These are phyloP conservation scores for Pulveroboletus frians DNA, from an alignment of 768 basidiomycete genomes.

Conservation along the genomic window DNA sequence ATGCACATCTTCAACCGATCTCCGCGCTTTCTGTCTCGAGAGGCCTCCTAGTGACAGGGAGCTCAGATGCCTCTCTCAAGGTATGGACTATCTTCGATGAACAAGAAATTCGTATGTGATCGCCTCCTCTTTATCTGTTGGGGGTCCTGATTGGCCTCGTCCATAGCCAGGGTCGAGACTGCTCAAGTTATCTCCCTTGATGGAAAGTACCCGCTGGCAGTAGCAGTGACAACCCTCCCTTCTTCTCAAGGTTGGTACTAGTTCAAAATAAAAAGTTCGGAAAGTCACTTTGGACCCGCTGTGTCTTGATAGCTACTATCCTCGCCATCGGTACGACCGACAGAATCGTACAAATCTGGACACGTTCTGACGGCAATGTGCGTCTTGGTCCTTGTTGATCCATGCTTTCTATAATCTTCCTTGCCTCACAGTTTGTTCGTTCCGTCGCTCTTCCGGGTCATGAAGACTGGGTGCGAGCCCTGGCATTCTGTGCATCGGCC, in stretches of 20 bases:
- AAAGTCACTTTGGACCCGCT: background rate
- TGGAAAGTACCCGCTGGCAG: conserved; percentile 69
- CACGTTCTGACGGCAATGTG: conserved; percentile 56
- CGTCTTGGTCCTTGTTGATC: conserved; percentile 16
- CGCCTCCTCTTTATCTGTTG: background rate
- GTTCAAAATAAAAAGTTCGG: conserved; percentile 7
- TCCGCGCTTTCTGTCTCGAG: conserved; percentile 56
- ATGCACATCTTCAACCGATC: conserved; percentile 67
- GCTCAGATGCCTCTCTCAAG: conserved; percentile 77
- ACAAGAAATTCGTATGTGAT: conserved; percentile 28
- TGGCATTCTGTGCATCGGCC: conserved; percentile 54
- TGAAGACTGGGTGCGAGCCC: conserved; percentile 90
- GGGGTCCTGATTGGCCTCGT: background rate
- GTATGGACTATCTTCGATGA: conserved; percentile 52
- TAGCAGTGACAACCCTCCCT: conserved; percentile 64
- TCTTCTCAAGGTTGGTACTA: conserved; percentile 50
- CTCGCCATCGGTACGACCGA: conserved; percentile 88
- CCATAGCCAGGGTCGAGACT: conserved; percentile 36
- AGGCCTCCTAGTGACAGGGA: conserved; percentile 61
- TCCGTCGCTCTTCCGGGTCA: conserved; percentile 71
- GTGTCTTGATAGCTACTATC: conserved; percentile 43
- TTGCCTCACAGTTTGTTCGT: conserved; percentile 46
- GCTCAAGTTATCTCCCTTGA: conserved; percentile 58
- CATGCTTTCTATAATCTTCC: background rate
- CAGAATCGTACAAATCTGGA: conserved; percentile 70